A percentile compares a stretch with the other conserved stretches of the same genome.
Evolutionary conservation across 345 rosid species (phyloP).

Genomic region (Psidium friedrichsthalianum): DNA sequence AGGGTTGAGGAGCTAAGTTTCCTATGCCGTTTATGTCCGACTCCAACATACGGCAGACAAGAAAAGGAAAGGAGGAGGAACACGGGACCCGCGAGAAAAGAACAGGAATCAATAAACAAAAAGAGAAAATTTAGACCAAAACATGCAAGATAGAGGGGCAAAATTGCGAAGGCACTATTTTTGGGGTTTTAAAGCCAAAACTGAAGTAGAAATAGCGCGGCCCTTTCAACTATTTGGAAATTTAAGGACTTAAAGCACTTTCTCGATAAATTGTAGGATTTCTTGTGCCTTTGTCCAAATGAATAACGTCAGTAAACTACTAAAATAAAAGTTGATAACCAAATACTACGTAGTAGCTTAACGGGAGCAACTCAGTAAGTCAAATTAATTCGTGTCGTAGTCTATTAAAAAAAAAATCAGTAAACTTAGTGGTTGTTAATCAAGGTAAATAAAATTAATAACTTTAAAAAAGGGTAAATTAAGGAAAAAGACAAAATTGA

Average conservation of each 20-base stretch:
- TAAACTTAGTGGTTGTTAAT: neutral
- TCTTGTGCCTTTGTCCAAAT: neutral
- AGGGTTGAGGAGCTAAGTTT: too few relatives aligned
- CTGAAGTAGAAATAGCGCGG: too few relatives aligned
- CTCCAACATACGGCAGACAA: too few relatives aligned
- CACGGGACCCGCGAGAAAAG: too few relatives aligned
- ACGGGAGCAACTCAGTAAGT: neutral
- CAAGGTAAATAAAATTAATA: neutral
- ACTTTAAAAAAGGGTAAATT: neutral
- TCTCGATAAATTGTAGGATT: neutral
- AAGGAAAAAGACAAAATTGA: neutral
- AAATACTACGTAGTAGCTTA: neutral
- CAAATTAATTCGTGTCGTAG: neutral
- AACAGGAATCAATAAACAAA: too few relatives aligned
- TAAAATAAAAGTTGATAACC: neutral
- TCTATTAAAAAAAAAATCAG: neutral
- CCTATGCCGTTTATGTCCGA: too few relatives aligned
- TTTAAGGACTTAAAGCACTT: neutral
- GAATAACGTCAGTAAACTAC: neutral
- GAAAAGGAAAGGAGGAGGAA: too few relatives aligned
- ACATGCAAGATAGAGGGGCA: too few relatives aligned
- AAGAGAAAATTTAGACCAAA: too few relatives aligned
- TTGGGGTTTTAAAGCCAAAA: too few relatives aligned
- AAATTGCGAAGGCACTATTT: too few relatives aligned
- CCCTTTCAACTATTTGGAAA: too few relatives aligned